Evolutionary conservation across 2,329 filamentous ascomycete species (phyloP).

Genomic region (Phoma sp.): DNA sequence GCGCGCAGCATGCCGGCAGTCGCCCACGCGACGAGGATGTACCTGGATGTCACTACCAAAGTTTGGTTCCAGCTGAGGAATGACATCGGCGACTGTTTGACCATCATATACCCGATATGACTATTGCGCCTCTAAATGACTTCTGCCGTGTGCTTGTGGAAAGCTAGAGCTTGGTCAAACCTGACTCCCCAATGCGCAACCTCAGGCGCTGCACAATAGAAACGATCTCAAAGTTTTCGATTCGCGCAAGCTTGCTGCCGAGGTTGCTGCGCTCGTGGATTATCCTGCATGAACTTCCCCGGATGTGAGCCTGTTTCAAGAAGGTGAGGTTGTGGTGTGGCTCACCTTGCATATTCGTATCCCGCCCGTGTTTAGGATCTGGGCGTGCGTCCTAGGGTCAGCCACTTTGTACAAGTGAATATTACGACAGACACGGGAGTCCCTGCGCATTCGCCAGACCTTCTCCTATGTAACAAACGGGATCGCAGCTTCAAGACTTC

Average conservation of each 20-base stretch:
- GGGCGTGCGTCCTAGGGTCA: conserved; percentile 1
- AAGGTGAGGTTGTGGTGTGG: conserved; percentile 13
- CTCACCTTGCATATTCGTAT: conserved; percentile 10
- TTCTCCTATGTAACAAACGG: conserved; percentile 9
- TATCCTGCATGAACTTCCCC: conserved; percentile 1
- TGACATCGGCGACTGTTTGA: background rate
- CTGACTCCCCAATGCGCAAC: background rate
- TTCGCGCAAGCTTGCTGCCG: conserved; percentile 1
- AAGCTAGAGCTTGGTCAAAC: background rate
- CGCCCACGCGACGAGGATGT: conserved; percentile 7
- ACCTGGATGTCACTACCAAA: conserved; percentile 2
- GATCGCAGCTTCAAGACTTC: conserved; percentile 6
- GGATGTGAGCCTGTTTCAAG: conserved; percentile 13
- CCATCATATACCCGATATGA: conserved; percentile 1
- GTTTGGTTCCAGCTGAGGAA: background rate
- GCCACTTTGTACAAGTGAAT: conserved; percentile 1
- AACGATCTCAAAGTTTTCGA: background rate
- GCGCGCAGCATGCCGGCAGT: conserved; percentile 16
- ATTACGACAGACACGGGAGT: conserved; percentile 1
- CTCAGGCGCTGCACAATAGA: background rate
- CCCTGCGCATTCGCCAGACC: background rate
- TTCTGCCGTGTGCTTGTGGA: background rate
- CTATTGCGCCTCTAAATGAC: background rate
- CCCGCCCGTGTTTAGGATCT: conserved; percentile 4
- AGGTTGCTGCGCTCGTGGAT: background rate